phyloP scores from a whole-genome alignment of 164 flowering plant species.

The Cinnamomum micranthum region DNA sequence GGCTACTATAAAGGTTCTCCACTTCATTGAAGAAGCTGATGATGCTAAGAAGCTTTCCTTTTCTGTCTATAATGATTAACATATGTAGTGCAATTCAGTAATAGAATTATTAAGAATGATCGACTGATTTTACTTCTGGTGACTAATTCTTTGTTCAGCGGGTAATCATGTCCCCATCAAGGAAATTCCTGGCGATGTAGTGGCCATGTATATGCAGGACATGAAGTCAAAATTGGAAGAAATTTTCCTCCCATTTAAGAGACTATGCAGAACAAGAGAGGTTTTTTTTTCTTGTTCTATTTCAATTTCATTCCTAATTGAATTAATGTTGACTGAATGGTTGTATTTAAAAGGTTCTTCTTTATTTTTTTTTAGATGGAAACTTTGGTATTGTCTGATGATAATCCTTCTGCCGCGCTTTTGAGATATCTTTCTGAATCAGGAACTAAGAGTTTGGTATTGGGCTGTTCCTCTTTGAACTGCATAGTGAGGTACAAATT shows the following conservation, averaged over 20 bases:
- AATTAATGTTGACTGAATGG: background rate
- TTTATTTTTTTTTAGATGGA: slow-evolving; percentile 40
- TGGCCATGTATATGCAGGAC: slow-evolving; percentile 54
- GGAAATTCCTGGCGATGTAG: slow-evolving; percentile 55
- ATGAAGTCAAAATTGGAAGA: slow-evolving; percentile 39
- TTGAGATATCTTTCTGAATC: slow-evolving; percentile 45
- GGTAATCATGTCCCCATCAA: slow-evolving; percentile 46
- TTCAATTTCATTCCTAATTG: background rate
- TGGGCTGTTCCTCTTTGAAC: slow-evolving; percentile 57
- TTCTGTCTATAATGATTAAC: background rate
- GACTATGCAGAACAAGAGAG: slow-evolving; percentile 38
- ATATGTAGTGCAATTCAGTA: background rate
- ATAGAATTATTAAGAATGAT: background rate
- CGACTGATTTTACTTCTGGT: no score
- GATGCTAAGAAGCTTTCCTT: background rate
- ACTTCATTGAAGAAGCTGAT: background rate
- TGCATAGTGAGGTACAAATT: slow-evolving; percentile 43
- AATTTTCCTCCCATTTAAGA: slow-evolving; percentile 51
- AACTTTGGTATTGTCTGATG: slow-evolving; percentile 67
- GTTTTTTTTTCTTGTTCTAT: slow-evolving; percentile 12
- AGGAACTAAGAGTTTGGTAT: slow-evolving; percentile 39
- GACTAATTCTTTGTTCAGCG: slow-evolving; percentile 30
- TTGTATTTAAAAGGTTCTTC: background rate
- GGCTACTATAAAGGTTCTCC: background rate
- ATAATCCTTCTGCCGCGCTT: slow-evolving; percentile 64